Conservation (phyloP, 2,329 filamentous ascomycete genomes). For the Cyphellophora attinorum region DNA sequence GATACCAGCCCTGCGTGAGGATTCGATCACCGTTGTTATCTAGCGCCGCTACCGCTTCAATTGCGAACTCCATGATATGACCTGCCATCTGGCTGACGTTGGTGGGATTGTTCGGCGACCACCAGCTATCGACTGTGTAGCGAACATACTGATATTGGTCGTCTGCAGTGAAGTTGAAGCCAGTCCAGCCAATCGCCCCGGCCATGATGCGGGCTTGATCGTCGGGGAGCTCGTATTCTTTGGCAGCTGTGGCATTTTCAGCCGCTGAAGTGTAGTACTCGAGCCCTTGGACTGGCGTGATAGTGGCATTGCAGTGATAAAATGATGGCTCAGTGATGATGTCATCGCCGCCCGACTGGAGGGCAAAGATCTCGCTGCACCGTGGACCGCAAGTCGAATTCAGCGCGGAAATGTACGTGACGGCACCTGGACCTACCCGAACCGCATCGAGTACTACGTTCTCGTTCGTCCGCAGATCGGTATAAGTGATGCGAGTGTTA, state of each 20-base stretch:
- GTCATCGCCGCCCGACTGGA: constrained; percentile 10
- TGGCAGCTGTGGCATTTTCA: constrained; percentile 2
- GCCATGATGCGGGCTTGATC: constrained; percentile 13
- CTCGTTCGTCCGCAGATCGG: constrained; percentile 4
- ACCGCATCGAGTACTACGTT: constrained; percentile 8
- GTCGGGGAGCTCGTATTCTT: constrained; percentile 11
- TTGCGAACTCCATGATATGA: constrained; percentile 13
- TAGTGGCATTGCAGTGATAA: constrained; percentile 15
- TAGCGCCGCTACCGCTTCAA: constrained; percentile 15
- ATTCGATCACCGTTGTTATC: constrained; percentile 15
- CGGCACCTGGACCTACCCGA: constrained; percentile 9
- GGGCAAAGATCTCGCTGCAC: constrained; percentile 13
- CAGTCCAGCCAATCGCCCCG: constrained; percentile 16
- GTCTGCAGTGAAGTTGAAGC: constrained; percentile 8
- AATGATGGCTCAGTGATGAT: constrained; percentile 9
- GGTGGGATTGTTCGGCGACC: constrained; percentile 8
- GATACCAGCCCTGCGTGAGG: constrained; percentile 76
- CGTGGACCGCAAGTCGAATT: constrained; percentile 16
- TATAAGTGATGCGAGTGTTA: constrained; percentile 7
- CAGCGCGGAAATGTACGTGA: constrained; percentile 12
- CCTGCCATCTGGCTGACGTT: constrained; percentile 6
- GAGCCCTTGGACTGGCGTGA: constrained; percentile 7
- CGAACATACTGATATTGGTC: constrained; percentile 10
- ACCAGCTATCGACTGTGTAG: constrained; percentile 11
- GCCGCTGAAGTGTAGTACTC: constrained; percentile 8